Base-by-base conservation (phyloP, 2,329 filamentous ascomycete genomes). In the Phaeosphaeria sp. region DNA sequence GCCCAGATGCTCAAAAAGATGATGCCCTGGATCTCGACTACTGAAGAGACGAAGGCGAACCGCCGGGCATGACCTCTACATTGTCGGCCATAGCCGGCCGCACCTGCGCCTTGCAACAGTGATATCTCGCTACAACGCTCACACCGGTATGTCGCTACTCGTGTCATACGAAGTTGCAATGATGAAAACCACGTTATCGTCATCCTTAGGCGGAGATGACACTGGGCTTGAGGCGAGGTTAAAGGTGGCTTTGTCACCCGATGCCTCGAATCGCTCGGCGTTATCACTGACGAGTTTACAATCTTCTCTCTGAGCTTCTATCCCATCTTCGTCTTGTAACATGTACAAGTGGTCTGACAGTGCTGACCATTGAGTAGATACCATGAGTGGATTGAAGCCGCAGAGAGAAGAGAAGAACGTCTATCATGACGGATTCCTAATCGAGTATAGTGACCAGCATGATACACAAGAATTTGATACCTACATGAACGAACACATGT, bases 181-280 rank as follows among this genome's bases (percentile, higher is more conserved):
- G 92, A 96, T 94, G 92, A 95, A 88, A 93, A 83, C 77, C 78
- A 80, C 85, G 81, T 84, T 93, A 93, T 93, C 90, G 91, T 96
- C 92, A 96, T 96, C 92, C 92, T 96, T 96, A 96, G 91, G 83
- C 92, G 86, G 89, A 96, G 70, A 69, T 58, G 50, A 57, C 40
- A 56, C 45, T 47, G 21, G 58, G 56, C 63, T 69, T 68, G 68
- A 71, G 68, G 63, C 55, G 57, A 55, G 53, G 51, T 57, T 62
- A 66, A 63, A 59, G 60, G 55, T 55, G 53, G 57, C 58, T 64
- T 46, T 63, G 68, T 60, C 40, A 56, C 57, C 55, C 51, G 61
- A 65, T 54, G 61, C 61, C 48, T 61, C 51, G 59, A 68, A 60
- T 71, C 65, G 64, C 63, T 46, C 51, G 36, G 59, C 22, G 45